Evolutionary conservation across 768 basidiomycete species (phyloP).

Genomic region (Russula griseocarnosa): DNA sequence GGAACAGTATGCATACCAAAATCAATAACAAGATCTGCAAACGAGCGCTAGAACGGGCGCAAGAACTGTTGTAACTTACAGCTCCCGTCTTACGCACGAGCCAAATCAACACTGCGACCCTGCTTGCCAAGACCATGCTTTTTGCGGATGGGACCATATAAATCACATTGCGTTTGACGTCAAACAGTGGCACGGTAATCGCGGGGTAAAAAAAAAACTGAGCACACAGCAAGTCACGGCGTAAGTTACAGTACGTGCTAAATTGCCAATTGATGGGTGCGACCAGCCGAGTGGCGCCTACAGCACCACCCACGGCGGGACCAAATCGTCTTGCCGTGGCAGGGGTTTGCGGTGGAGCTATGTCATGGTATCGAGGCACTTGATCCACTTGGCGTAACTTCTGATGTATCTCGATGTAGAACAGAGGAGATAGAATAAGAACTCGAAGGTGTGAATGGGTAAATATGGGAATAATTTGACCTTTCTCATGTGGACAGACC

Average conservation of each 20-base stretch:
- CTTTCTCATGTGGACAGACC: neutral
- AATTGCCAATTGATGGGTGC: neutral
- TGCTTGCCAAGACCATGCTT: conserved; percentile 9
- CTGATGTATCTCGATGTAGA: neutral
- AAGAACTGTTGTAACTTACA: conserved; percentile 1
- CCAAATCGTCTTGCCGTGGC: conserved; percentile 5
- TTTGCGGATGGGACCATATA: conserved; percentile 11
- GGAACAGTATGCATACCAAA: neutral
- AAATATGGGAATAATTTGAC: neutral
- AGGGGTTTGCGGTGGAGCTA: neutral
- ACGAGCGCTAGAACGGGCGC: neutral
- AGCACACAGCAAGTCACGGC: neutral
- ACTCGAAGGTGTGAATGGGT: neutral
- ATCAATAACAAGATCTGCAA: neutral
- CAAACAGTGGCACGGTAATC: neutral
- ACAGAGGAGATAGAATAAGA: neutral
- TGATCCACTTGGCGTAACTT: neutral
- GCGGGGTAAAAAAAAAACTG: too few species aligned
- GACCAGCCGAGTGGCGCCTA: neutral
- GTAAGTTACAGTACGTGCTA: neutral
- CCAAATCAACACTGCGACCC: neutral
- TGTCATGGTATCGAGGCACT: neutral
- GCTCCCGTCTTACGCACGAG: neutral
- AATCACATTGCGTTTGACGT: neutral
- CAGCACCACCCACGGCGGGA: conserved; percentile 1